phyloP scores from a whole-genome alignment of 2,329 filamentous ascomycete species.

The Cladosporium sp. region DNA sequence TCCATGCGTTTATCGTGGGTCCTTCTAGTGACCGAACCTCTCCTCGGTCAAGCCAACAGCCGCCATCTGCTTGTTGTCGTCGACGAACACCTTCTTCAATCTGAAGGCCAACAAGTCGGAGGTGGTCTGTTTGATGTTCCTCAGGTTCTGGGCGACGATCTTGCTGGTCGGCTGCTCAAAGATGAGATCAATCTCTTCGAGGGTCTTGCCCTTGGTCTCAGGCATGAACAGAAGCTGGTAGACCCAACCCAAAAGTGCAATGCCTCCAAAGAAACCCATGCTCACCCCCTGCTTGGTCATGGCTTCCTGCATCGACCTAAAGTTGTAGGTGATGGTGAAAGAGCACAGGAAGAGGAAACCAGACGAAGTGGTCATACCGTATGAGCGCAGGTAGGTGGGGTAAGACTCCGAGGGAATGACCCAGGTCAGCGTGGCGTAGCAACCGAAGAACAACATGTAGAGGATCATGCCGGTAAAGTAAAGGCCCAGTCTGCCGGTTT shows the following conservation, averaged over 20 bases:
- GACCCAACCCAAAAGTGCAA: constrained; percentile 65
- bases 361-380: constrained; percentile 69
- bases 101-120: constrained; percentile 42
- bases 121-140: constrained; percentile 43
- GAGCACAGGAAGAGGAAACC: constrained; percentile 66
- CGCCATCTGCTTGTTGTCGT: constrained; percentile 16
- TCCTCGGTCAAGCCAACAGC: constrained; percentile 8
- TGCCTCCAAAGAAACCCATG: constrained; percentile 70
- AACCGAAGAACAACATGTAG: constrained; percentile 66
- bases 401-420: constrained; percentile 61
- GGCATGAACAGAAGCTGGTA: constrained; percentile 75
- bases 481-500: constrained; percentile 41
- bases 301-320: constrained; percentile 63
- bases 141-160: constrained; percentile 57
- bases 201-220: constrained; percentile 64
- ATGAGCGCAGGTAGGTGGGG: constrained; percentile 66
- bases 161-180: constrained; percentile 61
- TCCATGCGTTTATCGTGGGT: constrained; percentile 8
- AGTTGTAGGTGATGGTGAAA: constrained; percentile 74
- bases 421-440: constrained; percentile 29
- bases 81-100: constrained; percentile 46
- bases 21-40: constrained; percentile 8
- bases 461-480: constrained; percentile 66
- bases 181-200: constrained; percentile 68
- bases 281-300: constrained; percentile 63